A percentile compares a stretch with the other conserved stretches of the same genome.
Conservation (phyloP, 352 stramenopile genomes). For the Phytophthora ramorum region DNA sequence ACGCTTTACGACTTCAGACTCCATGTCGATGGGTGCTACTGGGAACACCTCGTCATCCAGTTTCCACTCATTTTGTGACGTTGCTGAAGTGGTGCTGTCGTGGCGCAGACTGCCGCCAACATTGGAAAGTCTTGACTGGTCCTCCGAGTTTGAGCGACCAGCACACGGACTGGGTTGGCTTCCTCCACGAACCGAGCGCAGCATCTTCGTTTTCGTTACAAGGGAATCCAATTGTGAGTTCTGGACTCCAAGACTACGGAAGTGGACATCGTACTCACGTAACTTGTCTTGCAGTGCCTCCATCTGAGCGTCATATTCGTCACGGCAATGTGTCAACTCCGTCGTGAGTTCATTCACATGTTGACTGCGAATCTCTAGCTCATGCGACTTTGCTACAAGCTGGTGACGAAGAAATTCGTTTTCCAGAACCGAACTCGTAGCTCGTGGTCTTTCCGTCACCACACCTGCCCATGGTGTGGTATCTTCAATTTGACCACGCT, state of each 20-base stretch:
- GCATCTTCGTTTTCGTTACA: slow-evolving; percentile 57
- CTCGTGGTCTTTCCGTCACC: slow-evolving; percentile 16
- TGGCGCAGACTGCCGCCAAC: slow-evolving; percentile 15
- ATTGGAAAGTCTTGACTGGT: background rate
- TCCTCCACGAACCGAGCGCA: slow-evolving; percentile 69
- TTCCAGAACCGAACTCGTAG: slow-evolving; percentile 38
- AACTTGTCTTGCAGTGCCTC: slow-evolving; percentile 51
- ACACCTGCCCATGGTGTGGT: background rate
- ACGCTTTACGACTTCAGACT: slow-evolving; percentile 75
- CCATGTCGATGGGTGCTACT: slow-evolving; percentile 73
- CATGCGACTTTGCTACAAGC: slow-evolving; percentile 51
- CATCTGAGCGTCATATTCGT: slow-evolving; percentile 65
- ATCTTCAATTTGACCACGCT: background rate
- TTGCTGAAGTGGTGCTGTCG: slow-evolving; percentile 36
- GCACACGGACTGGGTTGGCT: slow-evolving; percentile 16
- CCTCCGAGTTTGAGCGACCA: slow-evolving; percentile 7
- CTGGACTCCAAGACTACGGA: slow-evolving; percentile 55
- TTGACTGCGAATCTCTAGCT: slow-evolving; percentile 49
- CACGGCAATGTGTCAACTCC: slow-evolving; percentile 57
- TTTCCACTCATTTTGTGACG: slow-evolving; percentile 52
- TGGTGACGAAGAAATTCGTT: slow-evolving; percentile 70
- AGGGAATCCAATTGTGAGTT: slow-evolving; percentile 54
- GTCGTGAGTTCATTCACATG: slow-evolving; percentile 56
- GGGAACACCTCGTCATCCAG: slow-evolving; percentile 76
- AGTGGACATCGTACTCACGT: slow-evolving; percentile 55